Evolutionary conservation across 192 early-diverging fungal species (phyloP), one percentile per base, ranked within the genome.

Genomic region (Phycomyces nitens): DNA sequence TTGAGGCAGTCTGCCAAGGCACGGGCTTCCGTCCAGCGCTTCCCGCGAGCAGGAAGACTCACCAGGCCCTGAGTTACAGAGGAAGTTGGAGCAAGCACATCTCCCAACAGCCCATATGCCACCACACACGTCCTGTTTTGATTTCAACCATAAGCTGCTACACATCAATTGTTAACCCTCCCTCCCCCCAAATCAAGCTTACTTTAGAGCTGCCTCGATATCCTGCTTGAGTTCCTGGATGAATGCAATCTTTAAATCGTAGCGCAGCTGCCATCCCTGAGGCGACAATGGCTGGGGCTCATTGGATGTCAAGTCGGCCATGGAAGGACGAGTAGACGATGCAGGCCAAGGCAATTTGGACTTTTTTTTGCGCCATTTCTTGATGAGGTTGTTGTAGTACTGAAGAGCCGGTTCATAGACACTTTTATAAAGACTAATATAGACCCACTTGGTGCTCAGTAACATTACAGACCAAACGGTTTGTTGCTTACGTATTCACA

Each of bases 321-420:
- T 63, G 41, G 75, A 18, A 38, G 58, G 53, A 38, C 66, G 62
- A 43, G 74, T 29, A 9, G 69, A 57, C 9, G 74, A 62, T 0
- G 72, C 63, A 2, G 81, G 76, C 12, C 75, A 68, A 14, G 87
- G 78, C 29, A 93, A 64, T 51, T 79, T 84, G 0, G 85, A 69
- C 54, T 83, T 82, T 56, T 92, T 93, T 66, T 84, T 87, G 62
- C 86, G 86, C 43, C 88, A 58, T 10, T 86, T 70, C 61, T 93
- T 94, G 21, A 84, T 81, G 59, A 81, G 84, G 41, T 94, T 87
- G 49, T 84, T 83, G 75, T 92, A 95, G 65, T 92, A 93, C 49
- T 75, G 78, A 60, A 85, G 71, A 0, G 89, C 80, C 23, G 81
- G 67, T 65, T 94, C 92, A 44, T 83, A 85, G 8, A 92, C 74